Evolutionary conservation across 371 early-diverging fungal genomes (phyloP), one percentile per base, ranked within the genome.

Genomic region (Mortierella sp.): DNA sequence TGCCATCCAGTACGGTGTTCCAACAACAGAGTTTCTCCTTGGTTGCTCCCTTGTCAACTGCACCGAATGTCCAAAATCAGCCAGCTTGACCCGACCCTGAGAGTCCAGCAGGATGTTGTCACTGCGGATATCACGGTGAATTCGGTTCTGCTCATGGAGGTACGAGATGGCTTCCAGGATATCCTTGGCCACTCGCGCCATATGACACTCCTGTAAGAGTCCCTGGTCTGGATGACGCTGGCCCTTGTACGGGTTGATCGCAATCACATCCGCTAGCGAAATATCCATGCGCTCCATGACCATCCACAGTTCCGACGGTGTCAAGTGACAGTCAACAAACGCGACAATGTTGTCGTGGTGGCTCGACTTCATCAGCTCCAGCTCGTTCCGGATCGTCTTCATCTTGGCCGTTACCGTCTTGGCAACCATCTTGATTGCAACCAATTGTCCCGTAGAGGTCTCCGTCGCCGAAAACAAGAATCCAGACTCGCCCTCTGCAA

Each of bases 1-100:
- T 26, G 98, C 96, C 97, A 98, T 97, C 99, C 99, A 98, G 90
- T 97, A 97, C 79, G 93, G 92, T 75, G 90, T 96, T 43, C 94
- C 94, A 41, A 93, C 90, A 53, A 93, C 89, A 4, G 94, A 90
- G 66, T 92, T 93, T 63, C 94, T 89, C 45, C 92, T 92, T 34
- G 89, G 85, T 39, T 92, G 89, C 55, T 87, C 83, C 31, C 86
- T 84, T 6, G 93, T 90, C 68, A 94, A 73, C 70, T 92, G 92
- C 24, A 91, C 93, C 61, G 92, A 93, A 64, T 91, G 92, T 64
- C 93, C 92, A 79, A 94, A 94, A 80, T 95, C 95, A 22, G 94
- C 93, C 50, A 93, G 74, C 81, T 95, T 95, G 66, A 95, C 91
- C 71, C 90, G 92, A 2, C 95, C 95, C 26, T 91, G 85, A 48